Base-by-base conservation (phyloP, 257 asterid genomes). In the Jasminum sambac region DNA sequence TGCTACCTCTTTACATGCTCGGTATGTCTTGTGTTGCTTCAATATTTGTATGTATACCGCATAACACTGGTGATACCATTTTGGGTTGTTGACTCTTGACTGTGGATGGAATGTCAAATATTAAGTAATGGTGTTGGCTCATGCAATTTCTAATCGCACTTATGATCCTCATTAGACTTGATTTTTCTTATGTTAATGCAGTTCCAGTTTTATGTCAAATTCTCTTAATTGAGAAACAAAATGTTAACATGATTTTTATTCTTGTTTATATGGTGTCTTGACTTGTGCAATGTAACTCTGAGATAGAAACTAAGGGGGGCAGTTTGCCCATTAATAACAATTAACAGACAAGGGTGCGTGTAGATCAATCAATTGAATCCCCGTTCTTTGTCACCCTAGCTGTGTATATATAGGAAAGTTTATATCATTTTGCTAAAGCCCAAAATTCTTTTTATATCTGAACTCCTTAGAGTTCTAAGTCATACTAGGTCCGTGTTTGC, bases 1-100 rank as follows among this genome's bases (percentile, higher is more conserved):
- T 95, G 82, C 78, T 95, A 88, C 99, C 99, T 73, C 88, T 89
- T 39, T 95, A 95, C 80, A 83, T 91, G 9, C 95, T 91, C 41
- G 99, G 99, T 95, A 91, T 72, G 79, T 74, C 74, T 58, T 66
- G 65, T 75, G 50, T 76, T 74, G 60, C 80, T 71, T 62, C 11
- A 14, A 14, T 61, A 60, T 25, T 46, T 46, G 57, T 66, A 59
- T 52, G 60, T 17, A 16, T 26, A 48, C 17, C 6, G 7, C n/a
- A 43, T 43, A 43, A 12, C 4, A 7, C 9, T 43, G 52, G 12
- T 30, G 26, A 69, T 72, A 38, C 59, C 55, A 43, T 60, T n/a
- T 25, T 40, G 21, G 41, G n/a, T n/a, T n/a, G n/a, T n/a, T n/a
- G n/a, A 59, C 25, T 48, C n/a, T 17, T 13, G 59, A 63, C 40